A percentile compares a stretch with the other conserved stretches of the same genome.
Evolutionary conservation across 2,329 filamentous ascomycete species (phyloP).

Genomic region (Hypoxylon sp.): DNA sequence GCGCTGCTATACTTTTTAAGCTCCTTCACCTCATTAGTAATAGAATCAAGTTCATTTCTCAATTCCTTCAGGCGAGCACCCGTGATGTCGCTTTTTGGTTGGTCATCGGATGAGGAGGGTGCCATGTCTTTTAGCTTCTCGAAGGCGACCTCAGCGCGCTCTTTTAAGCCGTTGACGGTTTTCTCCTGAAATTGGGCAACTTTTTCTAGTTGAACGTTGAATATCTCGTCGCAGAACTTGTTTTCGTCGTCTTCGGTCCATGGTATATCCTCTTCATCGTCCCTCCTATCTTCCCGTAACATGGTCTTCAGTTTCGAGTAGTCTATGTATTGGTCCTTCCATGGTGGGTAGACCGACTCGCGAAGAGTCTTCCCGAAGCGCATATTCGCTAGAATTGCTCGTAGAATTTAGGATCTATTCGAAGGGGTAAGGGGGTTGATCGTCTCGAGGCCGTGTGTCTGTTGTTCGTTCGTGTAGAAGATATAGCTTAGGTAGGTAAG

Average conservation of each 20-base stretch:
- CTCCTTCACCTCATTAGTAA: conserved; percentile 90
- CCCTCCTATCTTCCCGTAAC: conserved; percentile 76
- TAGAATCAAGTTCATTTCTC: conserved; percentile 80
- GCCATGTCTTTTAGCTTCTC: conserved; percentile 83
- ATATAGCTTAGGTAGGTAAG: neutral
- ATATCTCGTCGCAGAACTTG: conserved; percentile 91
- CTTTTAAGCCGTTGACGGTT: conserved; percentile 68
- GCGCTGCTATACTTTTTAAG: conserved; percentile 94
- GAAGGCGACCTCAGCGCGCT: conserved; percentile 63
- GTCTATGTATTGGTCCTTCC: conserved; percentile 95
- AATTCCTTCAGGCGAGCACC: conserved; percentile 72
- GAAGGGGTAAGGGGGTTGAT: neutral
- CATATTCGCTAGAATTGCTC: conserved; percentile 68
- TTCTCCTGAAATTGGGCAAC: conserved; percentile 88
- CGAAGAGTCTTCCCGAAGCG: conserved; percentile 91
- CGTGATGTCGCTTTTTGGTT: conserved; percentile 60
- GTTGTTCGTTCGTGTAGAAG: neutral
- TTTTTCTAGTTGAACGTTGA: conserved; percentile 95
- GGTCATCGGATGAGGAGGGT: conserved; percentile 71
- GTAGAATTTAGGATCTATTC: neutral
- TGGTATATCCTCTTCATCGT: conserved; percentile 67
- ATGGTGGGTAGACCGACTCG: conserved; percentile 81
- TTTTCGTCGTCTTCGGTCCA: conserved; percentile 98
- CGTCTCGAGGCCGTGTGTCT: conserved; percentile 5
- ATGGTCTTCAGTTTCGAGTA: conserved; percentile 92